Percentiles rank a stretch among this genome's conserved stretches.
These are phyloP conservation scores for Neurospora tetrasperma DNA, from an alignment of 495 filamentous ascomycete genomes.

Conservation along the genomic window DNA sequence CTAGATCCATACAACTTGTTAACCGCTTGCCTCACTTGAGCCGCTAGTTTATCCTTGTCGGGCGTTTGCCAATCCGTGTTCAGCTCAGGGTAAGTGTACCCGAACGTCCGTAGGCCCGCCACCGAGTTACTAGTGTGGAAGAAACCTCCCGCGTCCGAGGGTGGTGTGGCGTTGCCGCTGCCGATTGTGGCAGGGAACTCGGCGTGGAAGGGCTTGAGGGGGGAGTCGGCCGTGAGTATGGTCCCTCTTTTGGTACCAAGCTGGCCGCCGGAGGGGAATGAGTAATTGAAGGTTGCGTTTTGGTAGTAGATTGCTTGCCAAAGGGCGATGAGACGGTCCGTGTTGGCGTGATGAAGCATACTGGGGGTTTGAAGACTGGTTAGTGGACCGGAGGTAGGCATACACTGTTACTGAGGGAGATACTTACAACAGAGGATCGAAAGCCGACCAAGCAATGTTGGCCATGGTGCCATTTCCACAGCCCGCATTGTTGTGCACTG, in stretches of 20 bases:
- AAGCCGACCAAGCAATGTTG: constrained; percentile 21
- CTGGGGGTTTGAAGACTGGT: constrained; percentile 5
- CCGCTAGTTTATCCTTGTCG: constrained; percentile 11
- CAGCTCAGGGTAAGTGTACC: constrained; percentile 39
- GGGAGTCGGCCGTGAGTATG: constrained; percentile 27
- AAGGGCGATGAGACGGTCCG: constrained; percentile 38
- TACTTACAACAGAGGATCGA: constrained; percentile 31
- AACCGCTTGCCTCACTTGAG: constrained; percentile 16
- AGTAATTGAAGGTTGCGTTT: constrained; percentile 15
- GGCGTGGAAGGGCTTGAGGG: constrained; percentile 37
- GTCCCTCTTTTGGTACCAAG: constrained; percentile 21
- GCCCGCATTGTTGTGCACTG: constrained; percentile 23
- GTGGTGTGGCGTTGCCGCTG: not conserved
- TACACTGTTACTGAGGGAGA: not conserved
- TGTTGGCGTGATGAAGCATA: constrained; percentile 35
- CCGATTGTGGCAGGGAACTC: constrained; percentile 3
- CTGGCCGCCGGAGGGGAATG: constrained; percentile 15
- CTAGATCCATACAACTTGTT: constrained; percentile 24
- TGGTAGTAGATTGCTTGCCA: constrained; percentile 31
- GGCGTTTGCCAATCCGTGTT: constrained; percentile 12
- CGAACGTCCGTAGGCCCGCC: constrained; percentile 21
- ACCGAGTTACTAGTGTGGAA: constrained; percentile 34
- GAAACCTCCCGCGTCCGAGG: not conserved
- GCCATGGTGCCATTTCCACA: constrained; percentile 21
- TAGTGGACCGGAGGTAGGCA: no score